A percentile compares a stretch with the other conserved stretches of the same genome.
phyloP scores from a whole-genome alignment of 2,329 filamentous ascomycete genomes.

The Aspergillus fructus region DNA sequence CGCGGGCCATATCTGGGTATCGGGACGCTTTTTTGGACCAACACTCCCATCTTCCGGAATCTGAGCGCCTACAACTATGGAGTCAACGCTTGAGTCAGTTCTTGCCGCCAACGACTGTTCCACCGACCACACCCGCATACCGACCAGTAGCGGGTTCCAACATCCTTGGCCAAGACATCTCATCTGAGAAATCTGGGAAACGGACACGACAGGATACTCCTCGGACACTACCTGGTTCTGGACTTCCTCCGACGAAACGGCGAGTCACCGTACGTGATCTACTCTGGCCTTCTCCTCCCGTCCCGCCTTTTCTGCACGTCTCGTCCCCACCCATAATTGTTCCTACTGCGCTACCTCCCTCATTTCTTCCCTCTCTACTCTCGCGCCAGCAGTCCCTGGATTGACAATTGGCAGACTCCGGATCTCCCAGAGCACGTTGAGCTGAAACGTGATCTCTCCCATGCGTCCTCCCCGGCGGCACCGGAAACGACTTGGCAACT shows the following conservation, averaged over 20 bases:
- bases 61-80: constrained; percentile 43
- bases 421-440: constrained; percentile 34
- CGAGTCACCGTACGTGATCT: constrained; percentile 47
- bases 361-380: constrained; percentile 19
- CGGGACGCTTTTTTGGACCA: constrained; percentile 43
- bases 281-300: constrained; percentile 40
- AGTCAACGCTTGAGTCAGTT: constrained; percentile 39
- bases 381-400: constrained; percentile 35
- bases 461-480: constrained; percentile 29
- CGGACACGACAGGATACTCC: constrained; percentile 43
- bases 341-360: constrained; percentile 22
- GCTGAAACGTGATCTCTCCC: constrained; percentile 31
- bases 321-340: constrained; percentile 23
- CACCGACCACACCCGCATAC: constrained; percentile 18
- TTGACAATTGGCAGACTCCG: constrained; percentile 45
- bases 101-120: constrained; percentile 28
- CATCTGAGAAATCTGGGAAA: constrained; percentile 40
- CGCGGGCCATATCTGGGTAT: constrained; percentile 42
- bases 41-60: constrained; percentile 42
- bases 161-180: constrained; percentile 20
- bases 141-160: constrained; percentile 22
- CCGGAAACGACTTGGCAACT: constrained; percentile 24
- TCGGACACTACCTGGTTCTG: constrained; percentile 39
- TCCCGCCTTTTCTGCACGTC: constrained; percentile 21
- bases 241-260: constrained; percentile 42